Conservation (phyloP, 495 filamentous ascomycete species). For the Penicillium herquei region DNA sequence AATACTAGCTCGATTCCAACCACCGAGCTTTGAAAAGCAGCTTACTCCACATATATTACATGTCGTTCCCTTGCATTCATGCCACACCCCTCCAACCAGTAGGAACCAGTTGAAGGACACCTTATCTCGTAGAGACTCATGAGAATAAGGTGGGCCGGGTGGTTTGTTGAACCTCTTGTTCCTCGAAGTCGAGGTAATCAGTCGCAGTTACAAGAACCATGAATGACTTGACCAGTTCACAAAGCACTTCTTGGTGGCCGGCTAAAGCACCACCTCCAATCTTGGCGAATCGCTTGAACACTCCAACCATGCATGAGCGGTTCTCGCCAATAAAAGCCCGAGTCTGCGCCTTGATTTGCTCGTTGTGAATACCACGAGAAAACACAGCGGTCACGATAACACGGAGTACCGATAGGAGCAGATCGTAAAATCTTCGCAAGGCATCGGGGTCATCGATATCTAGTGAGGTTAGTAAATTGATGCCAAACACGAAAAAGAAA, state of each 20-base stretch:
- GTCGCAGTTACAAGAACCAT: conserved; percentile 57
- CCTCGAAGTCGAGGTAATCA: conserved; percentile 58
- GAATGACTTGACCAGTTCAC: conserved; percentile 59
- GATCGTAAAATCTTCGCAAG: conserved; percentile 74
- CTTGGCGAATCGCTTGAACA: conserved; percentile 87
- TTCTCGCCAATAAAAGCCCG: conserved; percentile 76
- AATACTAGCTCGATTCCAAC: conserved; percentile 1
- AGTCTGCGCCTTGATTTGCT: conserved; percentile 68
- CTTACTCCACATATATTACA: conserved; percentile 23
- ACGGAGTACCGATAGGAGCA: conserved; percentile 77
- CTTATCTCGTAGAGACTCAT: conserved; percentile 17
- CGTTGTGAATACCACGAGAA: conserved; percentile 76
- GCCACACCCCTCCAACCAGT: no score
- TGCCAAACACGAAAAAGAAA: neutral
- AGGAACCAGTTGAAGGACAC: no score
- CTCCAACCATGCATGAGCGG: conserved; percentile 72
- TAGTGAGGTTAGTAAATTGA: conserved; percentile 23
- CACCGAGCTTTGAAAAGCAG: conserved; percentile 16
- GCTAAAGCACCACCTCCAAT: conserved; percentile 57
- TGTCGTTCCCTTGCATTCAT: neutral
- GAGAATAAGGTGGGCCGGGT: conserved; percentile 36
- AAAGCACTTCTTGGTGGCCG: conserved; percentile 41
- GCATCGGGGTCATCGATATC: conserved; percentile 68
- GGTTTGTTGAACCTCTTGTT: conserved; percentile 36
- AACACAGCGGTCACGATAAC: conserved; percentile 79